Evolutionary conservation across 306 rosid genomes (phyloP).

Genomic region (Hippophae tibetana): DNA sequence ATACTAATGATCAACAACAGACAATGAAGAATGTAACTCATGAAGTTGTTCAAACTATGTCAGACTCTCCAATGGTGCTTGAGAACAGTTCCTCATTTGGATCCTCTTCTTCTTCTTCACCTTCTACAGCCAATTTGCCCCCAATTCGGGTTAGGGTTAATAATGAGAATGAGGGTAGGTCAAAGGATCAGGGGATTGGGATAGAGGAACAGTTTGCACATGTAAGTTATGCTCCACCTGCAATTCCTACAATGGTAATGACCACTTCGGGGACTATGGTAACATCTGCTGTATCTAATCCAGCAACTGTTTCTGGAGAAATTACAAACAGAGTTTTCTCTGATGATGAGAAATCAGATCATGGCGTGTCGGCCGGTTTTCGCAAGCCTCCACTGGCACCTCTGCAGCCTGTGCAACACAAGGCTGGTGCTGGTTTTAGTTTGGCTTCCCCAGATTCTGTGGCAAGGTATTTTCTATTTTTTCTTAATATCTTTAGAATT

Average conservation of each 20-base stretch:
- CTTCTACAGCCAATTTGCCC: constrained; percentile 71
- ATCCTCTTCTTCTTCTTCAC: constrained; percentile 53
- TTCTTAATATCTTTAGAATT: not conserved
- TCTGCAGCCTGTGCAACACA: constrained; percentile 55
- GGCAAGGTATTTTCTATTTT: constrained; percentile 44
- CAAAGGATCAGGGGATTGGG: constrained; percentile 32
- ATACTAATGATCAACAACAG: constrained; percentile 17
- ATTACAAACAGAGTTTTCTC: constrained; percentile 37
- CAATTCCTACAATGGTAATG: constrained; percentile 22
- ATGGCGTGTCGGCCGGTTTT: constrained; percentile 34
- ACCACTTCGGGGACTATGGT: constrained; percentile 13
- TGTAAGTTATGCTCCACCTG: constrained; percentile 40
- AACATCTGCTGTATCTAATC: constrained; percentile 9
- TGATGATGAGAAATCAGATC: constrained; percentile 67
- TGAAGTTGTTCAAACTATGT: constrained; percentile 32
- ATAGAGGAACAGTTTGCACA: constrained; percentile 71
- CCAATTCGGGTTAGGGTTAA: constrained; percentile 73
- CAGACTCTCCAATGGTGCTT: constrained; percentile 42
- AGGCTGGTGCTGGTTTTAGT: constrained; percentile 31
- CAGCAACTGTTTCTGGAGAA: constrained; percentile 26
- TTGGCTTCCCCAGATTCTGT: constrained; percentile 90
- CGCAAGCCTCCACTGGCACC: constrained; percentile 75
- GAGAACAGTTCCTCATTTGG: constrained; percentile 46
- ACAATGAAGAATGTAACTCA: constrained; percentile 26
- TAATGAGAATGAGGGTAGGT: constrained; percentile 36